Evolutionary conservation across 768 basidiomycete species (phyloP).

Genomic region (Boletus vermiculosoides): DNA sequence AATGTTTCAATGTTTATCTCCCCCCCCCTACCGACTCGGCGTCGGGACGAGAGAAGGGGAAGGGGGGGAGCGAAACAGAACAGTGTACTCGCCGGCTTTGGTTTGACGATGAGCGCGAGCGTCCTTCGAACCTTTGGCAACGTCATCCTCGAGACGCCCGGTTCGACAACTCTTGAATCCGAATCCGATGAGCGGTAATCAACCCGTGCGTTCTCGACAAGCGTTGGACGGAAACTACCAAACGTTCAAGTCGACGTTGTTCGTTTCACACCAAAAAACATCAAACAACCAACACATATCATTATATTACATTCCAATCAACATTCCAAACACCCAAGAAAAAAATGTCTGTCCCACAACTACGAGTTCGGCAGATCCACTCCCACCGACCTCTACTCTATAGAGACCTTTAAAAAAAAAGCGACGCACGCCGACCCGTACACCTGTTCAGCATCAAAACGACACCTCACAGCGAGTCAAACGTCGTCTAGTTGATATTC

Average conservation of each 20-base stretch:
- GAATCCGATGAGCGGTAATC: neutral
- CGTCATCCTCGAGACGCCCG: conserved; percentile 7
- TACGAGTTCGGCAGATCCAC: conserved; percentile 48
- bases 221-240: no score
- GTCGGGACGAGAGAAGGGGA: neutral
- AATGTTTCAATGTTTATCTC: neutral
- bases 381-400: conserved; percentile 58
- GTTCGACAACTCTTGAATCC: neutral
- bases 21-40: neutral
- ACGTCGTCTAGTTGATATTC: conserved; percentile 48
- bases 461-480: conserved; percentile 46
- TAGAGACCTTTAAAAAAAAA: conserved; percentile 42
- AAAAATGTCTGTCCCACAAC: conserved; percentile 63
- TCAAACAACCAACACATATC: neutral
- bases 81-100: conserved; percentile 27
- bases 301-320: neutral
- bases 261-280: no score
- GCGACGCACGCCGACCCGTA: conserved; percentile 40
- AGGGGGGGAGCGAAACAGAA: neutral
- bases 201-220: neutral
- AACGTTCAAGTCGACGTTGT: neutral
- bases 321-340: conserved; percentile 11
- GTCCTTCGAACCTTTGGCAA: conserved; percentile 15
- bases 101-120: conserved; percentile 28
- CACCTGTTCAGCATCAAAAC: conserved; percentile 55